Evolutionary conservation across 2,329 filamentous ascomycete species (phyloP), one percentile per base, ranked within the genome.

Genomic region (Pseudogymnoascus sp.): DNA sequence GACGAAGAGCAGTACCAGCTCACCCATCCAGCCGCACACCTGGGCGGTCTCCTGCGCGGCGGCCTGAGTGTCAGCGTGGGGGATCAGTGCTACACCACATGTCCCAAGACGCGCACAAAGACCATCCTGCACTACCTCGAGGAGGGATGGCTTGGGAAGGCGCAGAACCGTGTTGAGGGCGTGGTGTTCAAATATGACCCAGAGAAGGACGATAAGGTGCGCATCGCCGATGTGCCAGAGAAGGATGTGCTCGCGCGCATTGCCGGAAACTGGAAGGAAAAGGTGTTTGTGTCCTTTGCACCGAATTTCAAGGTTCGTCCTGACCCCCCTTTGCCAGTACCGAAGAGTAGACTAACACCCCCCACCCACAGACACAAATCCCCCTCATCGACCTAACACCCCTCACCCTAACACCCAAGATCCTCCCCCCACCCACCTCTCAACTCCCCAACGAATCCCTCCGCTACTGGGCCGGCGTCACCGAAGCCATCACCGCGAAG

Each of bases 1-100:
- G 85, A 88, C 68, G 84, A 93, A 71, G 94, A 99, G 77, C 89
- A 92, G 65, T 99, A 99, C 74, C 92, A 96, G 72, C 83, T 99
- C 65, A 96, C 89, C 4, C 94, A 99, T 75, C 94, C 94, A 3
- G 87, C 90, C n/a, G 94, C 94, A 5, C 90, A 96, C 71, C 80
- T 99, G 1, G 92, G 92, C 29, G 94, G 94, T 15, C 80, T 99
- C 60, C 77, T 99, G 52, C 83, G 92, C 67, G 94, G 94, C 25
- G 87, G 89, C n/a, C 79, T 97, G 59, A 92, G 87, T 69, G 87
- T 99, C 65, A 92, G 88, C 7, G 94, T 99, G 21, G 89, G 92
- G 55, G 94, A 99, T 70, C 83, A 87, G 66, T 94, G 91, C 70
- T 96, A 89, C 73, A 82, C 97, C 64, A 92, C 87, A 39, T 99